Evolutionary conservation across 306 rosid species (phyloP).

Genomic region (Vicia villosa): DNA sequence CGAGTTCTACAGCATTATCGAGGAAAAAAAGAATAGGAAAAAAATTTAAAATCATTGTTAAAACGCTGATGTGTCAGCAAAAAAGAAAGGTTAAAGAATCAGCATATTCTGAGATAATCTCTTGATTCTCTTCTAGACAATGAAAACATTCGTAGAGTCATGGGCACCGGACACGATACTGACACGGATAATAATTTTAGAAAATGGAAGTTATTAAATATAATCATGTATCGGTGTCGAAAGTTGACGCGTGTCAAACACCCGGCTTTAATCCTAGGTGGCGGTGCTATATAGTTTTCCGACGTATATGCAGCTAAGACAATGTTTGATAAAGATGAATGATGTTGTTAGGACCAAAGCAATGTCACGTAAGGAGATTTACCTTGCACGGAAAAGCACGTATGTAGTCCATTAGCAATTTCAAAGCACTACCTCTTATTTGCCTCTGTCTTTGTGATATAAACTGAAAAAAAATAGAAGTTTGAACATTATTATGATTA

Average conservation of each 20-base stretch:
- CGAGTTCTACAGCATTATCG: conserved; percentile 60
- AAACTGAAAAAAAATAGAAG: conserved; percentile 58
- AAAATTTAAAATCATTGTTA: conserved; percentile 28
- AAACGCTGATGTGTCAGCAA: neutral
- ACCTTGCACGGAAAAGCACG: conserved; percentile 82
- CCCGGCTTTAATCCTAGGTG: no score
- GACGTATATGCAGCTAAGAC: neutral
- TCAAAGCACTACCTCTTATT: conserved; percentile 74
- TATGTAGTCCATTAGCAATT: conserved; percentile 67
- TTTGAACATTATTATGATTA: conserved; percentile 30
- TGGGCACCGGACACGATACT: neutral
- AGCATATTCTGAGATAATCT: conserved; percentile 10
- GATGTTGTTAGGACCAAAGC: conserved; percentile 1
- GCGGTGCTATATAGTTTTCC: no score
- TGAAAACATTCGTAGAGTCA: neutral
- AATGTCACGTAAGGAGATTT: conserved; percentile 26
- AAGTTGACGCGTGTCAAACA: neutral
- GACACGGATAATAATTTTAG: neutral
- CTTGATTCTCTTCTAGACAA: neutral
- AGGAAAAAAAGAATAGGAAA: conserved; percentile 16
- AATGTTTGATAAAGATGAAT: conserved; percentile 19
- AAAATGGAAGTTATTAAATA: neutral
- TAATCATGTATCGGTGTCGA: neutral
- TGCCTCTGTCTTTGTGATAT: conserved; percentile 88
- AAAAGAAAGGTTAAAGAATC: neutral